Conservation (phyloP, 805 yeast genomes). For the Candida ovalis region DNA sequence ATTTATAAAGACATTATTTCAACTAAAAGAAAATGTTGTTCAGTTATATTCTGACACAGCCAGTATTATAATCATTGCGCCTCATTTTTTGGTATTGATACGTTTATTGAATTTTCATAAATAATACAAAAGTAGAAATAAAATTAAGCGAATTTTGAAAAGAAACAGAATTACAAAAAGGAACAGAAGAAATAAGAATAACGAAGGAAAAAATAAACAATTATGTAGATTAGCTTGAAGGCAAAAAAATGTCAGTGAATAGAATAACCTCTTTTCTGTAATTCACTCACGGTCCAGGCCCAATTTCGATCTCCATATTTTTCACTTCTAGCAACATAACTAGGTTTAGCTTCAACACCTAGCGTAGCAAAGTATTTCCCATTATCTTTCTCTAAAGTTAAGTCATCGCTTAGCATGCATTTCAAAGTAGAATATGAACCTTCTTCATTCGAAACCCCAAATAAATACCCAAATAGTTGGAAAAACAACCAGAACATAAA, state of each 20-base stretch:
- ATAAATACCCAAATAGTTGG: conserved; percentile 61
- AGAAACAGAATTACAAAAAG: too few species aligned
- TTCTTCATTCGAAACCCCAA: conserved; percentile 70
- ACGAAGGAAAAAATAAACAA: neutral
- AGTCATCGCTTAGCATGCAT: conserved; percentile 53
- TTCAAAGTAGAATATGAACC: conserved; percentile 64
- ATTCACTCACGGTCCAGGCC: conserved; percentile 71
- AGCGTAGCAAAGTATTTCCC: conserved; percentile 67
- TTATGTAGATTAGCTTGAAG: neutral
- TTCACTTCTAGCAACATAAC: conserved; percentile 52
- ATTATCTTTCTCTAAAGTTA: conserved; percentile 51
- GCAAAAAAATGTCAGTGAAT: conserved; percentile 7
- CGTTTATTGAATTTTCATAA: too few species aligned
- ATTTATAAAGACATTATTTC: neutral
- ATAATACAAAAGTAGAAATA: too few species aligned
- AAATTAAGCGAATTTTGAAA: too few species aligned
- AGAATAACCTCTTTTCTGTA: conserved; percentile 48
- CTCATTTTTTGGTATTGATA: too few species aligned
- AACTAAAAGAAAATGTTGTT: too few species aligned
- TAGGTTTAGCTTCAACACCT: conserved; percentile 55
- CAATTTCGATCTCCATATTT: conserved; percentile 67
- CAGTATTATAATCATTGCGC: too few species aligned
- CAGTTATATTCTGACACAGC: too few species aligned
- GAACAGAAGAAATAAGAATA: neutral
- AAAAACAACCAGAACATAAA: conserved; percentile 66